Conservation (phyloP, 768 basidiomycete species). For the Phylloporus rhodoxanthus region DNA sequence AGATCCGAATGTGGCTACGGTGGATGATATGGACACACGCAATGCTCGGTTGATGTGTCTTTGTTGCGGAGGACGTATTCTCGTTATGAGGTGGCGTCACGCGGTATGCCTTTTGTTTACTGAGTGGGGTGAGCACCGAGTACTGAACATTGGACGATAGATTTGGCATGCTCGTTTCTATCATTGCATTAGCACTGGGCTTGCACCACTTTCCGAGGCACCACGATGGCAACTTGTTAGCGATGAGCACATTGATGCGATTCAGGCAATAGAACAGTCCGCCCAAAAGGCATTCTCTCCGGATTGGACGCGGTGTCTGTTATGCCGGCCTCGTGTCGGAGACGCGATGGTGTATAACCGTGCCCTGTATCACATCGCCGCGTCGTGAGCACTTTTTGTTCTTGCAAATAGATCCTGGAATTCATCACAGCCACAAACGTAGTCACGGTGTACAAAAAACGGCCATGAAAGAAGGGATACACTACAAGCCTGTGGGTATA, state of each 20-base stretch:
- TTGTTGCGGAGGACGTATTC: background rate
- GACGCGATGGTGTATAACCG: background rate
- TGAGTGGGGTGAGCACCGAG: background rate
- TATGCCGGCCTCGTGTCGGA: slow-evolving; percentile 7
- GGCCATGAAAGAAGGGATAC: background rate
- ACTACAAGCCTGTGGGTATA: background rate
- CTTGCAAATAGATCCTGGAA: background rate
- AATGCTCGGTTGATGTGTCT: slow-evolving; percentile 6
- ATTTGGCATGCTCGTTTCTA: background rate
- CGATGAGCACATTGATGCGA: background rate
- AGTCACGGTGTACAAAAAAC: background rate
- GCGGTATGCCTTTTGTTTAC: slow-evolving; percentile 2
- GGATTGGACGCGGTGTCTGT: slow-evolving; percentile 4
- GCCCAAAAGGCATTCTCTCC: background rate
- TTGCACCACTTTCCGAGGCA: background rate
- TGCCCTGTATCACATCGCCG: background rate
- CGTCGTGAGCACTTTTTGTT: background rate
- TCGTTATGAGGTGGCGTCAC: slow-evolving; percentile 5
- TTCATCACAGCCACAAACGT: background rate
- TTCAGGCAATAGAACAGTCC: background rate
- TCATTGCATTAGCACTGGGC: background rate
- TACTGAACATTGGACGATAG: background rate
- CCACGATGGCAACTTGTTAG: slow-evolving; percentile 1
- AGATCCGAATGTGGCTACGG: slow-evolving; percentile 9
- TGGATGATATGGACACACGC: slow-evolving; percentile 9